Base-by-base conservation (phyloP, 495 filamentous ascomycete species). In the Aspergillus bertholletiae region DNA sequence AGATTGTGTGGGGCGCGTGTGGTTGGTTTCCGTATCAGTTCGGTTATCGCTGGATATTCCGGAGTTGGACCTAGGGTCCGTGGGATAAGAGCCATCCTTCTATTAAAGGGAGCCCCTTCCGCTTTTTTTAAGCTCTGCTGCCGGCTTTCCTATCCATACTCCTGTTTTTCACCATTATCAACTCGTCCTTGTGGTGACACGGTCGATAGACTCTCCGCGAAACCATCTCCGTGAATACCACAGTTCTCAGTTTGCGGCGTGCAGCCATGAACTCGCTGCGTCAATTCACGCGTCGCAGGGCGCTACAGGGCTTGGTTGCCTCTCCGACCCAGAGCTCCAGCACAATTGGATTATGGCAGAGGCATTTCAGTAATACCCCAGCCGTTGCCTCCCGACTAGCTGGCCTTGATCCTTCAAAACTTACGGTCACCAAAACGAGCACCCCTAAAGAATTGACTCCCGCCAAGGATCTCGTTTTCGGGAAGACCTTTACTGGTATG, bases 401-500 rank as follows among this genome's bases (percentile, higher is more conserved):
- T 37, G 84, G 80, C 48, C 80, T 97, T 49, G 89, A 96, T 69
- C 75, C 88, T 11, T 77, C 83, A n/a, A 86, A 86, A 69, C 80
- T 98, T 41, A 72, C 78, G 20, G 77, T 96, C 57, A 85, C 82
- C 20, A 84, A 85, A 68, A 94, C 88, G 0, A 82, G 74, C 18
- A 84, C 84, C 4, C 95, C 93, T 9, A 92, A 92, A 74, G 62
- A 78, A 22, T 76, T 91, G 40, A 77, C 77, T 17, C 83, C 88
- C 44, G 80, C 89, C 24, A 78, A 95, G 64, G 80, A 95, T 46
- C 81, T 97, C 27, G 75, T 97, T 46, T 97, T 97, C 65, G 92
- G 92, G 48, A 81, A 81, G 55, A 88, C 83, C 18, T 98, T 97
- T 70, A 96, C 92, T 52, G 90, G 89, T 91, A 71, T 34, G 64